Evolutionary conservation across 1,284 basidiomycete genomes (phyloP), one percentile per base, ranked within the genome.

Genomic region (Austropuccinia psidii): DNA sequence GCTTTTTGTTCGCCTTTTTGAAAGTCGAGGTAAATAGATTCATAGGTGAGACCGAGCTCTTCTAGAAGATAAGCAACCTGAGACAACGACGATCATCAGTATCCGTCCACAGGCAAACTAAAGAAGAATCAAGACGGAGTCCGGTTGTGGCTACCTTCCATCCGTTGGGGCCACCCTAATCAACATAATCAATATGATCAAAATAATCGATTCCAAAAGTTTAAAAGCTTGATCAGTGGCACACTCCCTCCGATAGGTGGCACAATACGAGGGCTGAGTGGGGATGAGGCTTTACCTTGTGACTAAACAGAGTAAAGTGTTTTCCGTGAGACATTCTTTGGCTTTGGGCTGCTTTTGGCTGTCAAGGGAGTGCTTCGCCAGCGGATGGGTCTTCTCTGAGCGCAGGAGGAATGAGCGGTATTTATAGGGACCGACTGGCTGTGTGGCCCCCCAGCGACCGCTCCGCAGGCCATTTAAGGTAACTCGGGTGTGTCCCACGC

Each of bases 321-420:
- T 60, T 60, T 31, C 57, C 57, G 29, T 60, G 57, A 13, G 57
- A 60, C 57, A 60, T 60, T n/a, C n/a, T n/a, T n/a, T n/a, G n/a
- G n/a, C n/a, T n/a, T n/a, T n/a, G n/a, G n/a, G n/a, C n/a, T n/a
- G n/a, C n/a, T n/a, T n/a, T n/a, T n/a, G n/a, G n/a, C n/a, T n/a
- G n/a, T n/a, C n/a, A n/a, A n/a, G n/a, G n/a, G n/a, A n/a, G n/a
- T n/a, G n/a, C n/a, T n/a, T n/a, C n/a, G n/a, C n/a, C n/a, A n/a
- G n/a, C n/a, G n/a, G n/a, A n/a, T n/a, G n/a, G n/a, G n/a, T n/a
- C n/a, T n/a, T n/a, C n/a, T n/a, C n/a, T n/a, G n/a, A n/a, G n/a
- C n/a, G n/a, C n/a, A n/a, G n/a, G n/a, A n/a, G n/a, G n/a, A n/a
- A n/a, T n/a, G n/a, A n/a, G n/a, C n/a, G n/a, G n/a, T n/a, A n/a